Evolutionary conservation across 495 filamentous ascomycete species (phyloP).

Genomic region (Penicillium mononematosum): DNA sequence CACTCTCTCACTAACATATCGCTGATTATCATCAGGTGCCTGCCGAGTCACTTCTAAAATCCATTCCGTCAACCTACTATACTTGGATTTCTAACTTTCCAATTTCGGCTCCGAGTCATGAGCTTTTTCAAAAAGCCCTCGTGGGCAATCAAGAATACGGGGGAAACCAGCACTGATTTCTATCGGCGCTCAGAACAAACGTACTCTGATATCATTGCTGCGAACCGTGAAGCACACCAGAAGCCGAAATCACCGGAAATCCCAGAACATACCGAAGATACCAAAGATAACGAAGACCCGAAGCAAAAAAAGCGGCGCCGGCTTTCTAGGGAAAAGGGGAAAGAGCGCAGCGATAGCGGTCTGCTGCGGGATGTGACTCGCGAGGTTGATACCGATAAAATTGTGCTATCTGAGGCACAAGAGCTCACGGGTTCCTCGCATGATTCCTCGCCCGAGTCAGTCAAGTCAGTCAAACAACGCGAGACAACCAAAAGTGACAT

Average conservation of each 20-base stretch:
- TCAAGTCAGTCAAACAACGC: not conserved
- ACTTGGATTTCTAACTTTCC: not conserved
- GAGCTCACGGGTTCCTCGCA: not conserved
- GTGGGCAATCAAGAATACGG: constrained; percentile 46
- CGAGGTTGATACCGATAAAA: not conserved
- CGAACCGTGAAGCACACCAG: constrained; percentile 41
- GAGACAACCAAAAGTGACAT: not conserved
- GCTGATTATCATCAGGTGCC: not conserved
- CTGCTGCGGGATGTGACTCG: not conserved
- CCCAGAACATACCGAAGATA: not conserved
- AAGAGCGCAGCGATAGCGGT: not conserved
- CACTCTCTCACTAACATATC: not conserved
- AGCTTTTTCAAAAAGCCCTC: constrained; percentile 68
- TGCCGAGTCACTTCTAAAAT: not conserved
- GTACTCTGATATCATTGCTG: constrained; percentile 58
- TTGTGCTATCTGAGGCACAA: not conserved
- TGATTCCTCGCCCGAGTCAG: not conserved
- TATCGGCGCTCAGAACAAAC: constrained; percentile 67
- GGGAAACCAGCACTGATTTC: constrained; percentile 53
- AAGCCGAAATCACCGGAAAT: constrained; percentile 18
- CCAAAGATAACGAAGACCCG: not conserved
- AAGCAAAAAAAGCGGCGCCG: constrained; percentile 14
- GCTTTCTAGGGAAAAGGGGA: constrained; percentile 2
- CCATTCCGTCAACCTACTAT: not conserved
- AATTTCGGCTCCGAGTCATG: constrained; percentile 24